Evolutionary conservation across 306 rosid species (phyloP), one percentile per base, ranked within the genome.

Genomic region (Styphnolobium japonicum): DNA sequence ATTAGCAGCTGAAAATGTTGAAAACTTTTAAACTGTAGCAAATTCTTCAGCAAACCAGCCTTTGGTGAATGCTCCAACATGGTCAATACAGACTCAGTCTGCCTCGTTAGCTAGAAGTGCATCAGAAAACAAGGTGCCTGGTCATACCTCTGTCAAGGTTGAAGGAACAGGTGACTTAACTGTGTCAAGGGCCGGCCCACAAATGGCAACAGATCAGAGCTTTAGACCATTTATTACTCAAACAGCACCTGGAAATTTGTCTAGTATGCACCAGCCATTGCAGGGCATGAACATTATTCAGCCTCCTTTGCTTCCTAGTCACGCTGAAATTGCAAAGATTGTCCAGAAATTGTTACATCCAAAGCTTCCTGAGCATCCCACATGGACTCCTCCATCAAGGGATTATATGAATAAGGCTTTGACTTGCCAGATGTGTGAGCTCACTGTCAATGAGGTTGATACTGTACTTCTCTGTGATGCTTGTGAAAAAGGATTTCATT

Each of bases 341-440:
- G 90, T 95, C 81, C 98, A 93, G 88, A 95, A 84, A 81, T 58
- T 95, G 62, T 78, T 95, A 70, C 94, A 85, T 58, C 98, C 97
- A 71, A 92, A 93, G 87, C 83, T 66, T 78, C 99, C 98, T 2
- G 91, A 87, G 46, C 90, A 84, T 80, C 99, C 98, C 76, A 88
- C 91, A 10, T 95, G 99, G 99, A 93, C 86, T 85, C 99, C 97
- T 84, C 99, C 99, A 1, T 95, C 99, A 58, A 93, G 99, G 89
- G 99, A 95, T 86, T 95, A 95, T 82, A 95, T 95, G 98, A 95
- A 83, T 55, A 95, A 95, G 89, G 88, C 94, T 63, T 85, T 93
- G 78, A 86, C 92, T 39, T 95, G 99, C 85, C 98, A 95, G 70
- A 53, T 66, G 78, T 95, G 99, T 81, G 91, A 89, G 80, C 78